phyloP scores from a whole-genome alignment of 495 filamentous ascomycete species.

The Lineolata rhizophorae region DNA sequence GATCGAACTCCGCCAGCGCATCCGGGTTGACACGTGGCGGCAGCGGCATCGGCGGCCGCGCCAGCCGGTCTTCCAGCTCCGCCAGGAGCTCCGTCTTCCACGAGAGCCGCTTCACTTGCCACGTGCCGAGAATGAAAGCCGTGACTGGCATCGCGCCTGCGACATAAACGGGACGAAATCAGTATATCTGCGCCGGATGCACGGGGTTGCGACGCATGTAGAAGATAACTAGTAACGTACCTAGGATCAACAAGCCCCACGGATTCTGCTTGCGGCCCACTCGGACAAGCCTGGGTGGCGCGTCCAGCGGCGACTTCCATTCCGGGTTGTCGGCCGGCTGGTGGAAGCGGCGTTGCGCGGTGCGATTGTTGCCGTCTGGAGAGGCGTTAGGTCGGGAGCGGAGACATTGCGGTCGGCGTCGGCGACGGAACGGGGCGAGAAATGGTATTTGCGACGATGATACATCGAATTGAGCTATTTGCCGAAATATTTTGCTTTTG shows the following conservation, averaged over 20 bases:
- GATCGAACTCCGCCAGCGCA: conserved; percentile 76
- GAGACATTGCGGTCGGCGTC: too few species aligned
- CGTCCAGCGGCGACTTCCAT: neutral
- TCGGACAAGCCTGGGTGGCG: conserved; percentile 1
- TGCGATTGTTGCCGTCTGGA: too few species aligned
- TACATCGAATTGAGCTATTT: too few species aligned
- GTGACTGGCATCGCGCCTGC: conserved; percentile 75
- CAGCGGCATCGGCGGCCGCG: conserved; percentile 67
- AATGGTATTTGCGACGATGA: too few species aligned
- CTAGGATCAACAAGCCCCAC: conserved; percentile 1
- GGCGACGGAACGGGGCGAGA: too few species aligned
- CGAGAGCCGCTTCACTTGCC: conserved; percentile 83
- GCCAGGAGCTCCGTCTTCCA: conserved; percentile 90
- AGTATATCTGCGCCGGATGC: too few species aligned
- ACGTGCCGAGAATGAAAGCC: conserved; percentile 72
- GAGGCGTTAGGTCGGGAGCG: too few species aligned
- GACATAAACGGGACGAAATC: conserved; percentile 2
- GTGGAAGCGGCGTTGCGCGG: neutral
- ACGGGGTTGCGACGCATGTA: neutral
- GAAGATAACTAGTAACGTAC: neutral
- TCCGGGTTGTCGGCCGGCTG: neutral
- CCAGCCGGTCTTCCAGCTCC: conserved; percentile 69
- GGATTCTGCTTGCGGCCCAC: conserved; percentile 1
- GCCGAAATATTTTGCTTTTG: too few species aligned
- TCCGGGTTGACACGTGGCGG: conserved; percentile 60